Base-by-base conservation (phyloP, 2,329 filamentous ascomycete genomes). In the Alternaria sp. region DNA sequence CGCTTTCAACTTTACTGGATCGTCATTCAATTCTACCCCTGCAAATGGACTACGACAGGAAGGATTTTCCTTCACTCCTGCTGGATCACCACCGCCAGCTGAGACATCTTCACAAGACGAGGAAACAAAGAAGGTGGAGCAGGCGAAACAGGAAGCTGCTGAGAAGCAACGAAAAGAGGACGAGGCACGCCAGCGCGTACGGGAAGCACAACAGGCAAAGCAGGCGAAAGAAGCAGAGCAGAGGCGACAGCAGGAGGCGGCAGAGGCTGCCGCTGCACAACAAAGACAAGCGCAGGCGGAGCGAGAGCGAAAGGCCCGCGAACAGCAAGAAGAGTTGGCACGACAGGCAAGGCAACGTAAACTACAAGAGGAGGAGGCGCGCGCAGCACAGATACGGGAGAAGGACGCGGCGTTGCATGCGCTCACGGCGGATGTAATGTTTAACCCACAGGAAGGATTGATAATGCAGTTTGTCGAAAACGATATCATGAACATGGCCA, bases 391-490 rank as follows among this genome's bases (percentile, higher is more conserved):
- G 16, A 34, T 62, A 46, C 66, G 60, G 32, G 61, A 65, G 20
- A 67, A 63, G 30, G 67, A 69, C 22, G 49, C 50, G 12, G 70
- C 75, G 52, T 72, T 76, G 16, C 69, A 73, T 46, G 55, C 69
- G 10, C 67, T 83, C n/a, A 76, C 81, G 5, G 62, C 68, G 5
- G 75, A 78, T 44, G 50, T 83, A 16, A 72, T 81, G n/a, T 66
- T 78, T 2, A 73, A 79, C 30, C 69, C 73, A 0, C 67, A 70
- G n/a, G 66, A 73, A 2, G 82, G 82, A n/a, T 69, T 83, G 20
- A 65, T 84, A 36, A 72, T 79, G 56, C 82, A 84, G 57, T 84
- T 78, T 57, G 66, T 84, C 27, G 80, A 83, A 44, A 80, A 78
- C 46, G 67, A 70, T 48, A 71, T 79, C 25, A 66, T 70, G 5